Base-by-base conservation (phyloP, 2,329 filamentous ascomycete species). In the Drechslerella dactyloides region DNA sequence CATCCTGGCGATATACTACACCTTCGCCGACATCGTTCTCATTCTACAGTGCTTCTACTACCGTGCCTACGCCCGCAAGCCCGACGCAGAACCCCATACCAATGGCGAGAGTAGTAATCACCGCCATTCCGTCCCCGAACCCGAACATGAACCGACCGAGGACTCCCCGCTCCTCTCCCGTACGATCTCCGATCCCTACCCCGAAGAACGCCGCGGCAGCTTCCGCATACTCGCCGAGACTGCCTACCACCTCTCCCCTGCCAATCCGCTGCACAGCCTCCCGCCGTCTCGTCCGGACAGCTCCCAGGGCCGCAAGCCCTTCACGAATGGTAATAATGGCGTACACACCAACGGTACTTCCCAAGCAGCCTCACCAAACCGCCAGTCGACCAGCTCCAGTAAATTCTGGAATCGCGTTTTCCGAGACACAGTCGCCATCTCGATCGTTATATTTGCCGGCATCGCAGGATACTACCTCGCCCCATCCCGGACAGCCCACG, bases 11-110 rank as follows among this genome's bases (percentile, higher is more conserved):
- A 85, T 96, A 15, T 96, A 96, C 80, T 96, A 97, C 79, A 96
- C 93, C 15, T 84, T 96, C 40, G 92, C 92, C 72, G 93, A 97
- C 78, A 85, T 97, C 46, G 91, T 97, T 1, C 84, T 99, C 1
- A 82, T 97, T 0, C 84, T 83, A 0, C 94, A 99, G 81, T 96
- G 91, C 80, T 96, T 97, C 82, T 97, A 96, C 82, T 99, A 99
- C 80, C 87, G 90, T 76, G 79, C 44, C 76, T 81, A 50, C 77
- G 80, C 44, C 84, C 83, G 77, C 76, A 82, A 23, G 56, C 78
- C 35, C 77, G 80, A 62, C 75, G 75, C 33, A 75, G 79, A 64
- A 5, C 27, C n/a, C 2, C 17, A 27, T n/a, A 35, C 40, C n/a
- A 53, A 69, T 24, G 77, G 77, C 30, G 77, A 60, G 74, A 19